Base-by-base conservation (phyloP, 2,329 filamentous ascomycete genomes). In the Xylaria sp. region DNA sequence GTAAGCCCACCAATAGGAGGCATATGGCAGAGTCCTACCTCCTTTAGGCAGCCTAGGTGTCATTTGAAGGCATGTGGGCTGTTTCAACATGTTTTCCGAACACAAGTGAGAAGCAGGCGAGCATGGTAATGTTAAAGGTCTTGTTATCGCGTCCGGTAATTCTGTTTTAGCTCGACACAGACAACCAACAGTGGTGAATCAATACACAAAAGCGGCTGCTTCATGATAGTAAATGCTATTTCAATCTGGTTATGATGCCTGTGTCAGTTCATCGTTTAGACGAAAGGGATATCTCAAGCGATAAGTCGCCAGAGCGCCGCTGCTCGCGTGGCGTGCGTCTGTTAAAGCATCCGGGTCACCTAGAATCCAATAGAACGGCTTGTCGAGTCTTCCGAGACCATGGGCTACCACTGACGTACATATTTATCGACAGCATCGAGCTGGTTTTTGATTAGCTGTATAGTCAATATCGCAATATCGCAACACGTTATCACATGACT, bases 321-420 rank as follows among this genome's bases (percentile, higher is more conserved):
- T n/a, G 40, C 40, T 15, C 37, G 29, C 52, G 47, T 55, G 3
- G 15, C 15, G 21, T 55, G 52, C 6, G 52, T 41, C 31, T 55
- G 52, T 31, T 41, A 55, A 27, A 55, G 21, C 52, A 55, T 55
- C 15, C 47, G 52, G 4, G 31, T 15, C 21, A 55, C 41, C 35
- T 52, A 40, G 23, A 55, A 15, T 5, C 21, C 33, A 21, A 15
- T 10, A 41, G 47, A 55, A 10, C 23, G 31, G 15, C 21, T 46
- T 6, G 33, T 37, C 31, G 47, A 23, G 41, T 55, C 52, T 7
- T 55, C 52, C n/a, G 52, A 41, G 10, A 37, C 41, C 11, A 10
- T 27, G 21, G 52, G 52, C 25, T 46, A 31, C 41, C 52, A 55
- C 15, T 21, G n/a, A 15, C 41, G 33, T 19, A 46, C 33, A n/a